Base-by-base conservation (phyloP, 225 moss, liverwort and hornwort species). In the Sphagnum tenellum region DNA sequence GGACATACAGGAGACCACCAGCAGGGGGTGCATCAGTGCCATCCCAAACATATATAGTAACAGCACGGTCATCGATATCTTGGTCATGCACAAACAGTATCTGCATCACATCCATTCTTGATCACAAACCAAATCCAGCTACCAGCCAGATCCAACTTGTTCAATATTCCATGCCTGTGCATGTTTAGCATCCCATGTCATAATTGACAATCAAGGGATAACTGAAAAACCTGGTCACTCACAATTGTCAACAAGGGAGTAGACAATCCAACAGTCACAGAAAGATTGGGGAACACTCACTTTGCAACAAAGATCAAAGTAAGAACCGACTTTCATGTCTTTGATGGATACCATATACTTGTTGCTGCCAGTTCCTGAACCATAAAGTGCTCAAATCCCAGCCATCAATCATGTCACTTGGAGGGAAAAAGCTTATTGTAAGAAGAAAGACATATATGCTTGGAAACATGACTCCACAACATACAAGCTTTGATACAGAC, bases 261-360 rank as follows among this genome's bases (percentile, higher is more conserved):
- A 29, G 29, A 29, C 29, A 29, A 29, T 29, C 0, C 29, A 29
- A 29, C 29, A 29, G 29, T 29, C 29, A 29, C 29, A 29, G 29
- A 29, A 29, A 29, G 29, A 45, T 9, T 63, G 4, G 46, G 14
- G 46, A 44, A 54, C 4, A 12, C 77, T 72, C 66, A 92, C 96
- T 88, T 92, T 92, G 69, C 93, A 98, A 75, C 86, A 90, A 68
- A 98, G 74, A 78, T 98, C 98, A 67, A 90, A 98, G 70, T 80
- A 98, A 52, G 73, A 66, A 12, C 78, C 79, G 61, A 71, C 89
- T 59, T 60, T 71, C 66, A 86, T 57, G 49, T 84, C 93, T 73
- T 82, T 80, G 63, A 98, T 93, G 60, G 79, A 85, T 65, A 90
- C 87, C 72, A 85, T 68, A 67, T 98, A 98, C 69, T 84, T 82